A percentile compares a stretch with the other conserved stretches of the same genome.
Conservation (phyloP, 2,329 filamentous ascomycete genomes). For the Venturia effusa region DNA sequence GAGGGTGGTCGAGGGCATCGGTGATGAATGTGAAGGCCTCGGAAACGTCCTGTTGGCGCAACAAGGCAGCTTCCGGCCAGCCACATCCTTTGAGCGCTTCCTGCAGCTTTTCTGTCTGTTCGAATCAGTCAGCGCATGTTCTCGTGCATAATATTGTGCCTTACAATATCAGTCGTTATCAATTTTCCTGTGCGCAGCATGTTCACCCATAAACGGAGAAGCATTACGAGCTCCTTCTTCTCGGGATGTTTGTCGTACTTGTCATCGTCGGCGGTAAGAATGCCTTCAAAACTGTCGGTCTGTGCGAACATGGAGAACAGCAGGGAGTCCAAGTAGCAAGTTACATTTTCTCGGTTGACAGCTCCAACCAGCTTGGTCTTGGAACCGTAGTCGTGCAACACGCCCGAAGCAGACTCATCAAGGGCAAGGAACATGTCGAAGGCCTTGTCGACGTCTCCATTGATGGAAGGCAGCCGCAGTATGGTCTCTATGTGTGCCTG, state of each 20-base stretch:
- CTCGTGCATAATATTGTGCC: conserved; percentile 15
- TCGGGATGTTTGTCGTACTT: conserved; percentile 47
- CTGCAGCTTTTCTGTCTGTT: conserved; percentile 70
- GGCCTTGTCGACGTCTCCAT: conserved; percentile 62
- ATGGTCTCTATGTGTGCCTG: conserved; percentile 54
- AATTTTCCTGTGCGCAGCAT: conserved; percentile 75
- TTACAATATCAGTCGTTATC: conserved; percentile 73
- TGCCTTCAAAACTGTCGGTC: conserved; percentile 82
- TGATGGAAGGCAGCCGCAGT: conserved; percentile 50
- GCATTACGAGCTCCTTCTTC: conserved; percentile 56
- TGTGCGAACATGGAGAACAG: conserved; percentile 94
- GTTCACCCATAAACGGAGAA: conserved; percentile 87
- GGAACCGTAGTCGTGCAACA: conserved; percentile 64
- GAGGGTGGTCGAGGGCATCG: conserved; percentile 73
- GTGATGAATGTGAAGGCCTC: conserved; percentile 95
- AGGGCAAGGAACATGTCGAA: conserved; percentile 68
- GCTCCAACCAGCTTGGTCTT: conserved; percentile 67
- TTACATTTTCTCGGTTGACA: conserved; percentile 74
- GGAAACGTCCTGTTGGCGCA: conserved; percentile 89
- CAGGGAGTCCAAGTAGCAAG: conserved; percentile 87
- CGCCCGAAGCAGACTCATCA: conserved; percentile 69
- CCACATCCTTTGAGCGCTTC: conserved; percentile 74
- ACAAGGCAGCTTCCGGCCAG: conserved; percentile 66
- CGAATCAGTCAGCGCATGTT: neutral
- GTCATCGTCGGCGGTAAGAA: conserved; percentile 69